These are phyloP conservation scores for Nitzschia inconspicua DNA, from an alignment of 108 stramenopile species.

Conservation along the genomic window DNA sequence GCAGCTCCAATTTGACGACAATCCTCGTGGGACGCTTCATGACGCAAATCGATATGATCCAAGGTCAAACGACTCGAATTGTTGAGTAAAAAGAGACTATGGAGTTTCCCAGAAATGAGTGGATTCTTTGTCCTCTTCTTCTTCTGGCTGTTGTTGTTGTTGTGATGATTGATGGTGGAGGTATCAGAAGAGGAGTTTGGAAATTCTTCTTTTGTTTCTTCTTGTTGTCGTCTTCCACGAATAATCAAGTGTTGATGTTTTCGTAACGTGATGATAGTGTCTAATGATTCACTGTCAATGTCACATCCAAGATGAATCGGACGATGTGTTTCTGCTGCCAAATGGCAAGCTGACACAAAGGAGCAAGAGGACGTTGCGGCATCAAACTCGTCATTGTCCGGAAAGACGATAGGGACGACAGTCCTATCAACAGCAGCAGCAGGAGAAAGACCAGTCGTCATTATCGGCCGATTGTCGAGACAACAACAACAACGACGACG, in stretches of 20 bases:
- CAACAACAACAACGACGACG: no score
- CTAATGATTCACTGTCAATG: slow-evolving; percentile 6
- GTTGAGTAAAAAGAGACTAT: slow-evolving; percentile 28
- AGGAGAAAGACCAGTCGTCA: no score
- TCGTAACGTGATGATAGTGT: slow-evolving; percentile 5
- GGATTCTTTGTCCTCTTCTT: not conserved
- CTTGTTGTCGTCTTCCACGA: slow-evolving; percentile 2
- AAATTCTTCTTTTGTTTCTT: not conserved
- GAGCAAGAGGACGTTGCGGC: no score
- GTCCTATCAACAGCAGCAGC: no score
- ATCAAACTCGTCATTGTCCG: no score
- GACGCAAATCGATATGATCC: slow-evolving; percentile 19
- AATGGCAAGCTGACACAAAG: slow-evolving; percentile 9
- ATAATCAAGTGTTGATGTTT: slow-evolving; percentile 13
- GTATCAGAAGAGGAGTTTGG: not conserved
- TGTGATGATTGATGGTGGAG: not conserved
- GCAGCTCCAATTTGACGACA: slow-evolving; percentile 27
- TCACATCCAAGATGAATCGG: slow-evolving; percentile 13
- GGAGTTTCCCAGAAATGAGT: slow-evolving; percentile 13
- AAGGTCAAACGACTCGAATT: slow-evolving; percentile 18
- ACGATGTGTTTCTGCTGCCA: slow-evolving; percentile 7
- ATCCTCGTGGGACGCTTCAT: slow-evolving; percentile 10
- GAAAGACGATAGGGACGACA: no score
- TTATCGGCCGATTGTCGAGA: no score
- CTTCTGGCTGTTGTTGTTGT: not conserved